Percentiles rank a stretch among this genome's conserved stretches.
These are phyloP conservation scores for Paraconiothyrium sp. DNA, from an alignment of 2,329 filamentous ascomycete genomes.

Conservation along the genomic window DNA sequence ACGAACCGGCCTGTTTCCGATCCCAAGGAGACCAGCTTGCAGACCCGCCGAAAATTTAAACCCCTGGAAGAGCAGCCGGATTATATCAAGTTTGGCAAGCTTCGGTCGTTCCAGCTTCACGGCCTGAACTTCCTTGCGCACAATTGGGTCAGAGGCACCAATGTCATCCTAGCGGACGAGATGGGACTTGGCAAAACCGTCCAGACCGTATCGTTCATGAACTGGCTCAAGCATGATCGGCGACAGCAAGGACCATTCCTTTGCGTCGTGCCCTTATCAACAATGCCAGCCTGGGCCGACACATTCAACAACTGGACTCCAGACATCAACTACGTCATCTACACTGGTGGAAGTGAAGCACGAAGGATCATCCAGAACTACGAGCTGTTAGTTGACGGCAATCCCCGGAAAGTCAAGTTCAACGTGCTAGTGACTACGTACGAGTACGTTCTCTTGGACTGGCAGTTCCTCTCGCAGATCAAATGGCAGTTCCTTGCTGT, in stretches of 20 bases:
- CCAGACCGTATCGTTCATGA: constrained; percentile 95
- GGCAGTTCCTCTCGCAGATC: constrained; percentile 83
- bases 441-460: constrained; percentile 91
- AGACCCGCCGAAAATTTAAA: constrained; percentile 66
- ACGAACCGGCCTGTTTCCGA: constrained; percentile 84
- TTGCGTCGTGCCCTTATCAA: constrained; percentile 95
- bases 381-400: constrained; percentile 86
- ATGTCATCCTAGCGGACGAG: constrained; percentile 96
- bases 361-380: constrained; percentile 89
- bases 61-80: constrained; percentile 80
- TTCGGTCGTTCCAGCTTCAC: constrained; percentile 92
- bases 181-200: constrained; percentile 99
- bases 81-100: constrained; percentile 84
- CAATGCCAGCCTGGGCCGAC: constrained; percentile 97
- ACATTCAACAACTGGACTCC: constrained; percentile 97
- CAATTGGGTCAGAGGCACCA: constrained; percentile 94
- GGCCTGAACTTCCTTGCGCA: constrained; percentile 95
- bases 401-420: constrained; percentile 90
- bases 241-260: constrained; percentile 93
- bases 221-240: constrained; percentile 92
- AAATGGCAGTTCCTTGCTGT: constrained; percentile 98
- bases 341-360: constrained; percentile 87
- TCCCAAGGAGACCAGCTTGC: constrained; percentile 76
- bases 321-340: constrained; percentile 96
- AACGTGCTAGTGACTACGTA: constrained; percentile 98